Evolutionary conservation across 768 basidiomycete species (phyloP).

Genomic region (Agaricus subrufescens): DNA sequence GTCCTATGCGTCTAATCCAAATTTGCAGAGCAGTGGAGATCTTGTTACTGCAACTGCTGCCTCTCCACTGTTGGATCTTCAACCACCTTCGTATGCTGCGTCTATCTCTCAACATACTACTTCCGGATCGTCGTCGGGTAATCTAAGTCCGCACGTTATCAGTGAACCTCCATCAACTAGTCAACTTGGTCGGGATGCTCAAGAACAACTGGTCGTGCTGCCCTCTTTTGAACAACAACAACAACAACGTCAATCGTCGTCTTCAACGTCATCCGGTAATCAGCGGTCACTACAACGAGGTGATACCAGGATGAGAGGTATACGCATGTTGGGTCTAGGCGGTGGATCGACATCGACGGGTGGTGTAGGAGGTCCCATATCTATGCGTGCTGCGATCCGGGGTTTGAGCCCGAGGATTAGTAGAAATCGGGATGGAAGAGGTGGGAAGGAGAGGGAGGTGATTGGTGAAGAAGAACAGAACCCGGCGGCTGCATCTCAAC

Average conservation of each 20-base stretch:
- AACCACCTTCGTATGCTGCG: conserved; percentile 27
- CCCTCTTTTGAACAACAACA: not conserved
- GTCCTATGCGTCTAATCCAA: conserved; percentile 22
- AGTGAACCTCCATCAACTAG: not conserved
- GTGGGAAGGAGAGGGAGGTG: not conserved
- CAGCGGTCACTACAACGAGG: not conserved
- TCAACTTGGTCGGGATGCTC: not conserved
- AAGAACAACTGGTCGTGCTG: not conserved
- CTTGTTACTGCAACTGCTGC: too few species aligned
- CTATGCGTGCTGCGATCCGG: conserved; percentile 5
- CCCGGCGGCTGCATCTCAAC: not conserved
- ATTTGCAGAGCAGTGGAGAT: not conserved
- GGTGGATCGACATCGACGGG: not conserved
- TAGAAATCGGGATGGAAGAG: not conserved
- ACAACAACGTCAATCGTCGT: not conserved
- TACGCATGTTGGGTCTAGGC: conserved; percentile 4
- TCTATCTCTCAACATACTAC: conserved; percentile 18
- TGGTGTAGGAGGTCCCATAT: conserved; percentile 4
- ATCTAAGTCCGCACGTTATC: not conserved
- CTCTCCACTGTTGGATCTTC: conserved; percentile 5
- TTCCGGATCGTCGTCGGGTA: conserved; percentile 1
- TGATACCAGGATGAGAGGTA: not conserved
- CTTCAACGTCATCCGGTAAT: not conserved
- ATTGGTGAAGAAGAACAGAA: not conserved
- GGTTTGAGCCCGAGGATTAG: conserved; percentile 8